Evolutionary conservation across 805 yeast species (phyloP).

Genomic region (Saccharomycopsis fermentans): DNA sequence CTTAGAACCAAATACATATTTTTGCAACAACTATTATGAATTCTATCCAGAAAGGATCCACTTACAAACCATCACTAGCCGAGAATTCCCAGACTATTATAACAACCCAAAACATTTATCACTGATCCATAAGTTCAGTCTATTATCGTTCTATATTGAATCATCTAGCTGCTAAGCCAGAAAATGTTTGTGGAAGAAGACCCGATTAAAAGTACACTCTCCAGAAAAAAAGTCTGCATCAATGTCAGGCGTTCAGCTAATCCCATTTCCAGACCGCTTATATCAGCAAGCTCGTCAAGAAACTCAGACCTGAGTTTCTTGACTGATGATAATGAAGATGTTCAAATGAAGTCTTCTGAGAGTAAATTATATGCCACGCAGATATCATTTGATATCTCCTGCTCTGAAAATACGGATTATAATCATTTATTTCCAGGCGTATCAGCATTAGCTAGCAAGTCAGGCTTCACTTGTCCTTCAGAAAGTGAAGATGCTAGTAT

Average conservation of each 20-base stretch:
- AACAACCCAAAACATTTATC: too few species aligned
- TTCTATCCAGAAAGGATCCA: background rate
- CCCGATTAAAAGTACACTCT: background rate
- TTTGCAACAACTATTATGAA: background rate
- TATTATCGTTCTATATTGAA: too few species aligned
- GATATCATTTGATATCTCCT: too few species aligned
- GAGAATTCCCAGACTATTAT: too few species aligned
- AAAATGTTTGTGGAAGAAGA: background rate
- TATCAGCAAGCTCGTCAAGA: background rate
- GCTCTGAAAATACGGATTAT: too few species aligned
- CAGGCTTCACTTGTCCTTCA: background rate
- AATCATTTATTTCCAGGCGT: background rate
- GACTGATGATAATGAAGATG: background rate
- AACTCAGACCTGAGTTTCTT: background rate
- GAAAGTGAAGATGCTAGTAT: background rate
- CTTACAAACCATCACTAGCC: too few species aligned
- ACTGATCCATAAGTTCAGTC: too few species aligned
- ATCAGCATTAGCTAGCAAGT: background rate
- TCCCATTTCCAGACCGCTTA: background rate
- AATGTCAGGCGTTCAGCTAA: background rate
- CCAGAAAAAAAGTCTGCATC: background rate
- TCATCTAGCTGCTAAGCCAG: background rate
- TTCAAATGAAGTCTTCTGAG: background rate
- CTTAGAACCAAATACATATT: background rate
- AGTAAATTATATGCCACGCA: too few species aligned